Percentiles rank a stretch among this genome's conserved stretches.
These are phyloP conservation scores for Pseudogymnoascus sp. DNA, from an alignment of 2,329 filamentous ascomycete species.

Conservation along the genomic window DNA sequence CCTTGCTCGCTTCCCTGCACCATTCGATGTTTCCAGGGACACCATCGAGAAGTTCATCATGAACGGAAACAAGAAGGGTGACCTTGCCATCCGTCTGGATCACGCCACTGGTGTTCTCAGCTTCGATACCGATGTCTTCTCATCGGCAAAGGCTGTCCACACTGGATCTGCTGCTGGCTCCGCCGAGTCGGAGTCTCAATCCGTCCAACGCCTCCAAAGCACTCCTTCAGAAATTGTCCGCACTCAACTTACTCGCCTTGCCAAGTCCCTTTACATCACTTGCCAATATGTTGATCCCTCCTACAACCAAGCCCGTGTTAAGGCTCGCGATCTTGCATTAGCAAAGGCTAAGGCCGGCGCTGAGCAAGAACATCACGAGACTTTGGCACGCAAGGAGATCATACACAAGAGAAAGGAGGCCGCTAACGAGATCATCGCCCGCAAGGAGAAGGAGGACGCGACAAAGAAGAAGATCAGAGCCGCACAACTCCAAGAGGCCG, in stretches of 20 bases:
- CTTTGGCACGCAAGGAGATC: conserved; percentile 74
- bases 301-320: conserved; percentile 73
- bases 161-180: conserved; percentile 77
- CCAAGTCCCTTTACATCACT: conserved; percentile 84
- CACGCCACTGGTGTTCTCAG: conserved; percentile 91
- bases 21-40: conserved; percentile 82
- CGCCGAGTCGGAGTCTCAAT: conserved; percentile 73
- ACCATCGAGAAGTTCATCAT: conserved; percentile 99
- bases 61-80: conserved; percentile 99
- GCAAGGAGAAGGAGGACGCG: conserved; percentile 87
- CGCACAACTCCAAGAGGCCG: conserved; percentile 81
- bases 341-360: conserved; percentile 77
- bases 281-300: conserved; percentile 92
- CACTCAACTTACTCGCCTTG: conserved; percentile 83
- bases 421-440: conserved; percentile 79
- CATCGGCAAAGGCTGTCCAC: conserved; percentile 86
- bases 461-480: conserved; percentile 78
- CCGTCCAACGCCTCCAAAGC: conserved; percentile 91
- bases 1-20: conserved; percentile 90
- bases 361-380: conserved; percentile 84
- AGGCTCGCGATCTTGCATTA: conserved; percentile 72
- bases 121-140: conserved; percentile 98
- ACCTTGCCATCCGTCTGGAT: conserved; percentile 90
- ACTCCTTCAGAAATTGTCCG: conserved; percentile 97
- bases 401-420: conserved; percentile 98